Base-by-base conservation (phyloP, 495 filamentous ascomycete genomes). In the Talaromyces stipitatus region DNA sequence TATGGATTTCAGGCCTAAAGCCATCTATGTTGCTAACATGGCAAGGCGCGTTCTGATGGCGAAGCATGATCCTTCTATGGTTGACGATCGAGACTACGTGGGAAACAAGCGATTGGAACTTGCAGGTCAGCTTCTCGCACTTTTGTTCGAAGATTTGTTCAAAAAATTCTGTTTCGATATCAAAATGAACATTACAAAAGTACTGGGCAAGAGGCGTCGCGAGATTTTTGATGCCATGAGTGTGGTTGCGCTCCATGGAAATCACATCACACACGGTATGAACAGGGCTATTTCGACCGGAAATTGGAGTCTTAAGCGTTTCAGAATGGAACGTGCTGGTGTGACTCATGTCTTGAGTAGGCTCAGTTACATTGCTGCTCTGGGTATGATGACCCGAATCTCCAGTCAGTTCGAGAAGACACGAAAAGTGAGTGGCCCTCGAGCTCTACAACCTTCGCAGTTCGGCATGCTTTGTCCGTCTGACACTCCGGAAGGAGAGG, bases 331-430 rank as follows among this genome's bases (percentile, higher is more conserved):
- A 65, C 82, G 94, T 69, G 94, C 94, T 20, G 94, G 94, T 63
- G 91, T 99, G 9, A 96, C 94, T 2, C 94, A 99, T 69, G 91
- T 99, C 55, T 78, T 99, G 16, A 97, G 92, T 73, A 84, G 94
- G 43, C 75, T 97, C 46, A 97, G 91, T 69, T 99, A 96, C 65
- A 96, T 97, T 72, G 89, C 88, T 62, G 95, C 95, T 10, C 80
- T 99, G n/a, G 95, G 95, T 56, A 97, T 97, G 95, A 97, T 99
- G 95, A 97, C 95, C 10, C 85, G 94, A 63, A 97, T 97, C 62
- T 92, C 85, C 73, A 95, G 89, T 81, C 94, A 97, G 74, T 97
- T 99, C 66, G 94, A 97, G 67, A 97, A 97, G 78, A 96, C 92
- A 2, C 76, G 94, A 61, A 99, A 99, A 69, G 89, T 99, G 60